These are phyloP conservation scores for Geranium brycei DNA, from an alignment of 345 rosid genomes.

Conservation along the genomic window DNA sequence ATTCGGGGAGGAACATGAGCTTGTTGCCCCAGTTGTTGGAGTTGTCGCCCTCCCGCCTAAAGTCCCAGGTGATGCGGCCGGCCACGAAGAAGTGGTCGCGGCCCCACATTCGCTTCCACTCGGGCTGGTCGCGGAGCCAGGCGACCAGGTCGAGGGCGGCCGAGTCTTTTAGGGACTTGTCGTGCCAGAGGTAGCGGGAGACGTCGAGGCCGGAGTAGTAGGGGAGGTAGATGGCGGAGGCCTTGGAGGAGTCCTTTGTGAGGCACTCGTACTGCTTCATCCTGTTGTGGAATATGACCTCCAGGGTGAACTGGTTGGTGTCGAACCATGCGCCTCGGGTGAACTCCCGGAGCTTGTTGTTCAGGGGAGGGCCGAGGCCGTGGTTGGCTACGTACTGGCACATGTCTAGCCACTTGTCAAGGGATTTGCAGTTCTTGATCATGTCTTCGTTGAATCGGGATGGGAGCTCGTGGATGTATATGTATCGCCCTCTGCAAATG, in stretches of 20 bases:
- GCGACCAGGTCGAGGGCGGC: slow-evolving; percentile 36
- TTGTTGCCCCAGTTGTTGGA: slow-evolving; percentile 61
- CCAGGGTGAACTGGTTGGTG: slow-evolving; percentile 63
- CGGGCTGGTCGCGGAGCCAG: slow-evolving; percentile 49
- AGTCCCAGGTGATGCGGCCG: slow-evolving; percentile 78
- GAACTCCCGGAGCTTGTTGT: slow-evolving; percentile 18
- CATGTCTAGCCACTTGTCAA: slow-evolving; percentile 51
- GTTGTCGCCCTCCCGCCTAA: slow-evolving; percentile 41
- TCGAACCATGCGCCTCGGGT: slow-evolving; percentile 47
- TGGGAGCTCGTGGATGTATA: slow-evolving; percentile 50
- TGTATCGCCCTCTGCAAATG: slow-evolving; percentile 32
- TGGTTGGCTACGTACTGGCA: slow-evolving; percentile 39
- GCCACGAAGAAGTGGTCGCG: slow-evolving; percentile 81
- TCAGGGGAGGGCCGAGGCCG: slow-evolving; percentile 46
- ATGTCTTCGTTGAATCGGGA: slow-evolving; percentile 50
- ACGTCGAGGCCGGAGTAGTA: slow-evolving; percentile 73
- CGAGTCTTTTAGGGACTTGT: slow-evolving; percentile 34
- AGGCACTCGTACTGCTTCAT: slow-evolving; percentile 70
- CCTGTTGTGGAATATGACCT: slow-evolving; percentile 66
- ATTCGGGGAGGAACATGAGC: slow-evolving; percentile 55
- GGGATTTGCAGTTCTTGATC: slow-evolving; percentile 43
- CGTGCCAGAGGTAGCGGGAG: slow-evolving; percentile 50
- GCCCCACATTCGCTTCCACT: slow-evolving; percentile 59
- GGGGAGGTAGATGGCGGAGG: slow-evolving; percentile 65
- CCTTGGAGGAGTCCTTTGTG: slow-evolving; percentile 48